Evolutionary conservation across 805 yeast genomes (phyloP), one percentile per base, ranked within the genome.

Genomic region (Ogataea haglerorum): DNA sequence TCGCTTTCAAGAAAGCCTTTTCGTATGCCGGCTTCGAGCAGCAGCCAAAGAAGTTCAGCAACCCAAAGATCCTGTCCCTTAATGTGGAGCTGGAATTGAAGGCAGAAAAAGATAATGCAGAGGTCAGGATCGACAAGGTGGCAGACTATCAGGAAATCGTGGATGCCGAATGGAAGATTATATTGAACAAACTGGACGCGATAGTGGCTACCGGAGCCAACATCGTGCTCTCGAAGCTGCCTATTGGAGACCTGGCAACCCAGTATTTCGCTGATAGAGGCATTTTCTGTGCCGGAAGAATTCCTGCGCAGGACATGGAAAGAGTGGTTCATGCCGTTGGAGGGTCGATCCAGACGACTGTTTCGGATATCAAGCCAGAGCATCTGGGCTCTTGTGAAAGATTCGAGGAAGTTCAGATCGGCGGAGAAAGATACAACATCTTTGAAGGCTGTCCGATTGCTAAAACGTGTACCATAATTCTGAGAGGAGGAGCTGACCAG

Each of bases 11-110:
- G 60, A 93, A 93, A 70, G 90, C 99, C 0, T 93, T 93, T 57
- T 84, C 97, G 18, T 93, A 93, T 57, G 99, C 99, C 34, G 99
- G 99, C 3, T 93, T 93, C 62, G 99, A 93, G 67, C 99, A 93
- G 70, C 99, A 93, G 67, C 99, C 99, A 37, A 93, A 93, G 65
- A 66, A 63, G 38, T 88, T 93, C 61, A 55, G 56, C 14, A 72
- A 86, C 63, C 96, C 99, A 34, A 86, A 82, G 64, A 79, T 93
- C 48, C 69, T 93, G 42, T 78, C 82, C 54, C 73, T 93, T 58
- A 93, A 93, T 59, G 90, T 93, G 29, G 99, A 93, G 64, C 75
- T 93, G 52, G 99, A 93, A 69, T 78, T 93, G 60, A 93, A 93
- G 69, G 98, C 98, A 1, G 99, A 93, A 69, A 91, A 89, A 70